These are phyloP conservation scores for Cerrena zonata DNA, from an alignment of 1,284 basidiomycete species.

Conservation along the genomic window DNA sequence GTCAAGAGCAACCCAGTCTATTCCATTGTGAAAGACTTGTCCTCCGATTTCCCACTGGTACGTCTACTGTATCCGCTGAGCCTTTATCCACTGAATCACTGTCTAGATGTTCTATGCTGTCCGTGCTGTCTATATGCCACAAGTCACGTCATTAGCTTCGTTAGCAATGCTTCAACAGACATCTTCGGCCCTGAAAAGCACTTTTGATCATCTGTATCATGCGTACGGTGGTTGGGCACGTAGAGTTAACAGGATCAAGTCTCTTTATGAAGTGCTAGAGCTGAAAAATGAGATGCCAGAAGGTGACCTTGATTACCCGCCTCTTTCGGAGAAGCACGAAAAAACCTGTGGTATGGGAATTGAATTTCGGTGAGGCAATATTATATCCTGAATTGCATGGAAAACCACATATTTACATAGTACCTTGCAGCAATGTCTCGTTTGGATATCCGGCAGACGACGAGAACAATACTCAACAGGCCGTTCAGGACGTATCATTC, in stretches of 20 bases:
- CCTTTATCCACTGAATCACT: not conserved
- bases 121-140: not conserved
- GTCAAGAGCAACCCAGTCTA: too few species aligned
- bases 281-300: not conserved
- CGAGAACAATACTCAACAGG: slow-evolving; percentile 31
- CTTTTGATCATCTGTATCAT: not conserved
- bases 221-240: not conserved
- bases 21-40: too few species aligned
- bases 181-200: not conserved
- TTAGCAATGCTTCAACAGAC: slow-evolving; percentile 10
- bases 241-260: not conserved
- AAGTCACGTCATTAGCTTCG: slow-evolving; percentile 5
- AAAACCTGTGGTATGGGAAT: slow-evolving; percentile 30
- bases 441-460: slow-evolving; percentile 54
- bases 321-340: too few species aligned
- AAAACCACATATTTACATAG: not conserved
- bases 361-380: slow-evolving; percentile 28
- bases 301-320: slow-evolving; percentile 1
- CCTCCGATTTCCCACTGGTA: too few species aligned
- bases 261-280: slow-evolving; percentile 1
- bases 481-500: slow-evolving; percentile 56
- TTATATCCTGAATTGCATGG: not conserved
- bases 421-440: slow-evolving; percentile 48
- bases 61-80: too few species aligned
- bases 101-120: not conserved